Percentiles rank a stretch among this genome's conserved stretches.
phyloP scores from a whole-genome alignment of 2,329 filamentous ascomycete species.

The Didymella lethalis region DNA sequence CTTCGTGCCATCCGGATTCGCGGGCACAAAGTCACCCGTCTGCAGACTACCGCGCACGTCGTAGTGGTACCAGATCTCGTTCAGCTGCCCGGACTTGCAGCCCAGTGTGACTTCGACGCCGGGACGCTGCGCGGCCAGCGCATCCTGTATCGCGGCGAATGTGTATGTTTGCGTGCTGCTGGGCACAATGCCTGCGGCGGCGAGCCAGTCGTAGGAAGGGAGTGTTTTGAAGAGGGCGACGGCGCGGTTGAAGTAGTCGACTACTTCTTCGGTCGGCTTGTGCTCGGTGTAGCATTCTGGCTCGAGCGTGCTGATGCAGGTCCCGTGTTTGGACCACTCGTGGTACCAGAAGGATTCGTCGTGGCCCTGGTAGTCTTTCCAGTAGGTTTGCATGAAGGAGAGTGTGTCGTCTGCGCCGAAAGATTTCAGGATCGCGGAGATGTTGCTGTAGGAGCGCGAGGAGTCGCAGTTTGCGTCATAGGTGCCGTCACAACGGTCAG shows the following conservation, averaged over 20 bases:
- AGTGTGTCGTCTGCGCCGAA: constrained; percentile 65
- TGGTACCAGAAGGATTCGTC: constrained; percentile 73
- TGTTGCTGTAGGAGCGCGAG: constrained; percentile 69
- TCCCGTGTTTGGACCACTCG: constrained; percentile 77
- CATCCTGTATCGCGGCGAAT: constrained; percentile 64
- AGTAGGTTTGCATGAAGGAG: constrained; percentile 73
- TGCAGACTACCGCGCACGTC: constrained; percentile 67
- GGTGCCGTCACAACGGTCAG: constrained; percentile 70
- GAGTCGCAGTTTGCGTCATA: constrained; percentile 73
- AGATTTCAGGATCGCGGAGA: constrained; percentile 66
- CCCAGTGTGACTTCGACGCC: constrained; percentile 68
- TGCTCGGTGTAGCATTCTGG: constrained; percentile 69
- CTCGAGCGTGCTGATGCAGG: constrained; percentile 74
- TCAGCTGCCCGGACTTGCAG: constrained; percentile 58
- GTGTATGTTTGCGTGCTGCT: constrained; percentile 66
- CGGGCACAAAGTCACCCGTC: constrained; percentile 66
- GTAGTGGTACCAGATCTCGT: constrained; percentile 70
- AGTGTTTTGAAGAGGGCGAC: constrained; percentile 72
- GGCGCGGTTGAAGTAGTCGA: constrained; percentile 72
- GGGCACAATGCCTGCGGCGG: constrained; percentile 67
- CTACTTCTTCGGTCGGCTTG: constrained; percentile 67
- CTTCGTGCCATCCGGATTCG: constrained; percentile 64
- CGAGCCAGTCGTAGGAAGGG: constrained; percentile 70
- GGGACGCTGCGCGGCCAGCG: constrained; percentile 62
- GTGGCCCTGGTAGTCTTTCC: constrained; percentile 72